phyloP scores from a whole-genome alignment of 2,329 filamentous ascomycete species.

The Acrocalymma vagum region DNA sequence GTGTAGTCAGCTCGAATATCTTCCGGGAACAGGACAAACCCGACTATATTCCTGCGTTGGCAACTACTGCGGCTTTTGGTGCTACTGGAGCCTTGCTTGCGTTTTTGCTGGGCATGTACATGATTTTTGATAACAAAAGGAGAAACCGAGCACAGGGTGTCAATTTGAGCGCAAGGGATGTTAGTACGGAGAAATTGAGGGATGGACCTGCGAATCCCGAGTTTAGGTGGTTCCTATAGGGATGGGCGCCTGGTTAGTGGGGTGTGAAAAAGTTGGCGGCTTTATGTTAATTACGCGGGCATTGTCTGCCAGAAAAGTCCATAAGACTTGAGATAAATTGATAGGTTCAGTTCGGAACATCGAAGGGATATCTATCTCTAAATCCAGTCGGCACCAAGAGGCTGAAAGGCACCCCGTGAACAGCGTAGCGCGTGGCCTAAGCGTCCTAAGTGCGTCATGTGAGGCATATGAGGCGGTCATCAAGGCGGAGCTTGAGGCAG shows the following conservation, averaged over 20 bases:
- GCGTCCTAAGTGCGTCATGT: too few relatives aligned
- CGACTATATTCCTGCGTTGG: slow-evolving; percentile 72
- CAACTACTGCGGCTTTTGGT: slow-evolving; percentile 71
- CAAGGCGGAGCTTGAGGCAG: too few relatives aligned
- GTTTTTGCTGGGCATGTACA: slow-evolving; percentile 66
- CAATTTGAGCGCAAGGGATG: slow-evolving; percentile 60
- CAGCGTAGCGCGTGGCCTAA: too few relatives aligned
- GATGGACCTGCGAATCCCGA: slow-evolving; percentile 54
- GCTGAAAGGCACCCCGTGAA: too few relatives aligned
- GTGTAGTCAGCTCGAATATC: slow-evolving; percentile 73
- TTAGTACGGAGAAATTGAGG: slow-evolving; percentile 55
- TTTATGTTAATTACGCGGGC: too few relatives aligned
- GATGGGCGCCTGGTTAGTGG: not conserved
- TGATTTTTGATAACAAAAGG: slow-evolving; percentile 71
- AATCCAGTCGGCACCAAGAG: too few relatives aligned
- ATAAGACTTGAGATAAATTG: too few relatives aligned
- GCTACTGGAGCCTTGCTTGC: slow-evolving; percentile 66
- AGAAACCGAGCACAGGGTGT: slow-evolving; percentile 66
- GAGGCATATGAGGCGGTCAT: too few relatives aligned
- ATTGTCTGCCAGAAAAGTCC: too few relatives aligned
- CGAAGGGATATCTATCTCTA: too few relatives aligned
- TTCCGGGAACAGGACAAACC: slow-evolving; percentile 71
- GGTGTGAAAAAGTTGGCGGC: too few relatives aligned
- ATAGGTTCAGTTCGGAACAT: too few relatives aligned
- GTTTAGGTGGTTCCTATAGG: slow-evolving; percentile 55